These are phyloP conservation scores for Apiotrichum laibachii DNA, from an alignment of 1,284 basidiomycete species.

Conservation along the genomic window DNA sequence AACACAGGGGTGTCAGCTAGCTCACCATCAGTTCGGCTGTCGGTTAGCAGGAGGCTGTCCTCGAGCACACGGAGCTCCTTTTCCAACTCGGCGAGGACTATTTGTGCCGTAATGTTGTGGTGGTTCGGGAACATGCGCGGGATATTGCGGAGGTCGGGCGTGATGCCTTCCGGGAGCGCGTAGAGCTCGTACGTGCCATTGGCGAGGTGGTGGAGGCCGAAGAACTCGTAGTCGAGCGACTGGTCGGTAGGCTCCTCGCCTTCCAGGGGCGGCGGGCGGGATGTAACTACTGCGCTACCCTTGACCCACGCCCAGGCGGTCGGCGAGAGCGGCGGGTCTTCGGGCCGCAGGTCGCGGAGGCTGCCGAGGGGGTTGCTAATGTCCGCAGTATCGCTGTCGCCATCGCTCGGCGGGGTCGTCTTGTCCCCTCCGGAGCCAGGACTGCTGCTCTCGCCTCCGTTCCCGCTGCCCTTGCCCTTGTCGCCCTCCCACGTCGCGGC, in stretches of 20 bases:
- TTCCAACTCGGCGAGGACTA: slow-evolving; percentile 65
- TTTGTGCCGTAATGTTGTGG: slow-evolving; percentile 60
- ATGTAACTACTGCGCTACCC: slow-evolving; percentile 28
- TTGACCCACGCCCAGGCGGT: slow-evolving; percentile 42
- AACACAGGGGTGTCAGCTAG: not conserved
- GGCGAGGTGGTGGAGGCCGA: slow-evolving; percentile 69
- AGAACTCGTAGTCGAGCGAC: slow-evolving; percentile 41
- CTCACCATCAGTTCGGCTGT: slow-evolving; percentile 41
- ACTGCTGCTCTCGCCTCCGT: not conserved
- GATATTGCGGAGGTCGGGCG: slow-evolving; percentile 59
- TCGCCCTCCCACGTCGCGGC: not conserved
- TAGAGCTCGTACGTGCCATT: slow-evolving; percentile 76
- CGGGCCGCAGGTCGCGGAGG: not conserved
- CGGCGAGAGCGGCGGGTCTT: not conserved
- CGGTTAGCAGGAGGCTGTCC: slow-evolving; percentile 30
- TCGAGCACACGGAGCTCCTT: slow-evolving; percentile 37
- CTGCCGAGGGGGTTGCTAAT: no score
- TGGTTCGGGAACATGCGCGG: slow-evolving; percentile 55
- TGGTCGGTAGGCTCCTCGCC: not conserved
- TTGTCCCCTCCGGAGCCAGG: no score
- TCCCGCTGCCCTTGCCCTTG: not conserved
- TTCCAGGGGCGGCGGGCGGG: not conserved
- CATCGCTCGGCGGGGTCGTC: no score
- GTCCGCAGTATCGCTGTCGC: no score
- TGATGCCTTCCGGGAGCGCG: slow-evolving; percentile 60